Evolutionary conservation across 208 protist species (phyloP), one percentile per base, ranked within the genome.

Genomic region (Trypanosomatidae sp.): DNA sequence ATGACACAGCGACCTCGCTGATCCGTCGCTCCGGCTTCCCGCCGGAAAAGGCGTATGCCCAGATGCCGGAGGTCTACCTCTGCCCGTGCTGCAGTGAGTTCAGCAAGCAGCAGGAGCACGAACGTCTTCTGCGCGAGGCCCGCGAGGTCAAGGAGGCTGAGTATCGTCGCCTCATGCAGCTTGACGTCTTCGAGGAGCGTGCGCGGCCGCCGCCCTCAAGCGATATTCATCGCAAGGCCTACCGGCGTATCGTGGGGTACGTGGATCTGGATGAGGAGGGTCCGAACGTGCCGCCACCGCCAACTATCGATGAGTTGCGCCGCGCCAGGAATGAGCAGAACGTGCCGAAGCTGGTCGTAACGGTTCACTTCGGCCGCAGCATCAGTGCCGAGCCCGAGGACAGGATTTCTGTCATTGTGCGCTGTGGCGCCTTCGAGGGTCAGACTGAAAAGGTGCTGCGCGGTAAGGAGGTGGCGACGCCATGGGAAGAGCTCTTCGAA

Each of bases 141-240:
- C 81, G 81, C 49, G 83, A 87, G n/a, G 81, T 87, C 74, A 94
- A 94, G 80, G 87, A 93, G 46, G 62, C 79, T 13, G 90, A 91
- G 60, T 81, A 75, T 43, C 88, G 90, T 25, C 79, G 81, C 46
- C 64, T 94, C 30, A 72, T 96, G 77, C 92, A 97, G 73, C 77
- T 94, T n/a, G 90, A 97, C 72, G 79, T 97, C n/a, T 93, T 94
- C 71, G 92, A 97, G 12, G 92, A 97, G 72, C 89, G 92, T 43
- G 92, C 92, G 22, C 85, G 84, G 39, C 88, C 90, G 50, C 72
- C 91, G 41, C 83, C 80, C 28, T 81, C 62, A 5, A 68, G 65
- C 13, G 53, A 77, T 17, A 69, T 62, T 50, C 84, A 77, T 25
- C 82, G 84, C 64, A 87, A 89, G 67, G 50, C 50, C 1, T 87